Conservation (phyloP, 1,284 basidiomycete species). For the Cystobasidium slooffiae region DNA sequence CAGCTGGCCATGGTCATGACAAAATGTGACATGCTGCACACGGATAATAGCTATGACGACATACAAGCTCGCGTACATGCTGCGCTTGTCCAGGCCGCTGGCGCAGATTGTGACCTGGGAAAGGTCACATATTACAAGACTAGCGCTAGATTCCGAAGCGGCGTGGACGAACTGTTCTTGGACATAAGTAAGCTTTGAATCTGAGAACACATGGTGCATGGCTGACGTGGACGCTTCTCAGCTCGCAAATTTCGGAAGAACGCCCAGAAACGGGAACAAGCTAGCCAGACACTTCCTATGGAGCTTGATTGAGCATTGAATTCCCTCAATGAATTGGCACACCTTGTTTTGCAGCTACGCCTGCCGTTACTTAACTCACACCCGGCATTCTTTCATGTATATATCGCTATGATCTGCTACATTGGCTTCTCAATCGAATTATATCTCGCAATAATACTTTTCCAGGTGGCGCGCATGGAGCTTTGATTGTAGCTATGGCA, state of each 20-base stretch:
- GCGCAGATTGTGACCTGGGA: neutral
- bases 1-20: slow-evolving; percentile 10
- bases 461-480: no score
- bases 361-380: no score
- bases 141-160: neutral
- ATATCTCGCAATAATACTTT: no score
- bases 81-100: neutral
- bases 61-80: neutral
- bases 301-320: slow-evolving; percentile 10
- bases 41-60: neutral
- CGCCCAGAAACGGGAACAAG: neutral
- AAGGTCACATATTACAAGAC: neutral
- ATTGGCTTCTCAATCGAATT: no score
- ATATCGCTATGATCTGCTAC: no score
- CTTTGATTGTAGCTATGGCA: no score
- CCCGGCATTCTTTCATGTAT: no score
- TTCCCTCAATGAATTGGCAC: neutral
- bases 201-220: neutral
- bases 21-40: neutral
- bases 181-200: slow-evolving; percentile 4
- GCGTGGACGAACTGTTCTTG: slow-evolving; percentile 1
- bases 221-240: neutral
- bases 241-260: slow-evolving; percentile 8
- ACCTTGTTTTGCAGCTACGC: no score
- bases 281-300: neutral